Conservation (phyloP, 306 rosid species). For the Chamaecrista fasciculata region DNA sequence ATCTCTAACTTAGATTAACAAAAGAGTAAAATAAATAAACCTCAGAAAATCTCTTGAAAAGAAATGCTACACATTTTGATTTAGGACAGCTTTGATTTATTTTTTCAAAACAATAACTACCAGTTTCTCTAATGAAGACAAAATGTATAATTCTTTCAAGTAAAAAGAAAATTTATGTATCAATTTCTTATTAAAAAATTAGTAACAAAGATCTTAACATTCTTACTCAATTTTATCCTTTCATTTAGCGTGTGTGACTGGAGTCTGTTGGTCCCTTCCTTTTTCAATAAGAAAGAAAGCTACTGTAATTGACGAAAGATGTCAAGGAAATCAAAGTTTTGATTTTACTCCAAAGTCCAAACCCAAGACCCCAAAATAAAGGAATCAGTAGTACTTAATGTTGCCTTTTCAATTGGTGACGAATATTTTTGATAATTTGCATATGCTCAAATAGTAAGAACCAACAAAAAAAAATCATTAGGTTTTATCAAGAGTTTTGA, state of each 20-base stretch:
- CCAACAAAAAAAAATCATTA: conserved; percentile 7
- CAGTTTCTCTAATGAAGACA: no score
- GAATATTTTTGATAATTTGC: not conserved
- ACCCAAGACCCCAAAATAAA: not conserved
- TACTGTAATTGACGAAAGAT: no score
- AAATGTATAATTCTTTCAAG: no score
- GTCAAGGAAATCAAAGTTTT: not conserved
- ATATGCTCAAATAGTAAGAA: conserved; percentile 11
- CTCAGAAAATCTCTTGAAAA: no score
- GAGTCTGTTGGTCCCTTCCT: no score
- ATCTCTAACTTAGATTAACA: no score
- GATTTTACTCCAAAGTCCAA: not conserved
- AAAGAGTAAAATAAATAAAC: no score
- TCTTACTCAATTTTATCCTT: not conserved
- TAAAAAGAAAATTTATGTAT: no score
- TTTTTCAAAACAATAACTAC: no score
- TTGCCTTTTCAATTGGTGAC: not conserved
- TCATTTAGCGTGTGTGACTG: not conserved
- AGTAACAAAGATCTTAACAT: not conserved
- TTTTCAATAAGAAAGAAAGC: not conserved
- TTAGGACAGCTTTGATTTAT: no score
- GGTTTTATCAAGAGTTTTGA: conserved; percentile 17
- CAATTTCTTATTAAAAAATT: not conserved
- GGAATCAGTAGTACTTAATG: not conserved
- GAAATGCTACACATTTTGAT: no score